Percentiles rank a stretch among this genome's conserved stretches.
Evolutionary conservation across 306 rosid species (phyloP).

Genomic region (Corylus heterophylla): DNA sequence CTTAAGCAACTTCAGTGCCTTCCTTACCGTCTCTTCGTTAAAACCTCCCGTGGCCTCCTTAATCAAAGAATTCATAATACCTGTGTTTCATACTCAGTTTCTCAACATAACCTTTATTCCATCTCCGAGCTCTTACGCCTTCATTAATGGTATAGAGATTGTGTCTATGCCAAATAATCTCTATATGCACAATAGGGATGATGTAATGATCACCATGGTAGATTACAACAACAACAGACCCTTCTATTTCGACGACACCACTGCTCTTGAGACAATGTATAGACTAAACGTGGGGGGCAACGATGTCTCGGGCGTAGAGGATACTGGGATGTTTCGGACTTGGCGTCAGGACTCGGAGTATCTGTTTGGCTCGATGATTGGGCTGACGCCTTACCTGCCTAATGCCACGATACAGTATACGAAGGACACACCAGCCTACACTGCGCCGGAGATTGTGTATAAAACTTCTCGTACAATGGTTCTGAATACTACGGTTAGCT

Average conservation of each 20-base stretch:
- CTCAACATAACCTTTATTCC: constrained; percentile 29
- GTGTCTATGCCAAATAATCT: constrained; percentile 29
- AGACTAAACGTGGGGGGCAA: constrained; percentile 30
- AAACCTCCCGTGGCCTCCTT: background rate
- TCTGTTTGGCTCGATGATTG: background rate
- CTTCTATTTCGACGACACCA: background rate
- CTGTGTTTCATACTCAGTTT: background rate
- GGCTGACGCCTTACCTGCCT: rapidly evolving
- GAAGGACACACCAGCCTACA: background rate
- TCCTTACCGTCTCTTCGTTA: background rate
- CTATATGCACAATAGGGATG: background rate
- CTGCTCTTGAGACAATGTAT: constrained; percentile 26
- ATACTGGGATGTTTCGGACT: constrained; percentile 29
- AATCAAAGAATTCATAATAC: constrained; percentile 17
- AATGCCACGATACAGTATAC: background rate
- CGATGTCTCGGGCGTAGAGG: background rate
- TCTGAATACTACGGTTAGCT: rapidly evolving
- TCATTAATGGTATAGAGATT: constrained; percentile 34
- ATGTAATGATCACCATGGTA: background rate
- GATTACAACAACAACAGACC: background rate
- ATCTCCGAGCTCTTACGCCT: constrained; percentile 20
- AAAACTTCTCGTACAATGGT: constrained; percentile 4
- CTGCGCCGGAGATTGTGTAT: constrained; percentile 18
- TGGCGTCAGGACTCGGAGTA: constrained; percentile 15
- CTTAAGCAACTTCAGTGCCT: constrained; percentile 25